Conservation (phyloP, 2,329 filamentous ascomycete genomes). For the Penicillium sclerotiorum region DNA sequence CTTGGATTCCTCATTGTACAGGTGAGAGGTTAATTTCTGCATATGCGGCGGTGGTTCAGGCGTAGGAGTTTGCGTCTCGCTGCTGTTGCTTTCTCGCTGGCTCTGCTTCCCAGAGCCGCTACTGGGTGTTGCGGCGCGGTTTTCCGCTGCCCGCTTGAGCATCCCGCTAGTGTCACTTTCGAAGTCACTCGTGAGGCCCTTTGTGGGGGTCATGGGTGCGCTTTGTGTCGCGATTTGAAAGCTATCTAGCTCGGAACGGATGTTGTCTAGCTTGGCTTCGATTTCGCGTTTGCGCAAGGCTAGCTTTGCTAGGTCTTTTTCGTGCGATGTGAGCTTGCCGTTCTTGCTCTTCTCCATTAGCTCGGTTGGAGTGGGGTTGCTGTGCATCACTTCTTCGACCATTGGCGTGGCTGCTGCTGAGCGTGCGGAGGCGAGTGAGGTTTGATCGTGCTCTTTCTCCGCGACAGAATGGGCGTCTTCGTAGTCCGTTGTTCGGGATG, state of each 20-base stretch:
- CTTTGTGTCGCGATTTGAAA: conserved; percentile 23
- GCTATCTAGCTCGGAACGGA: conserved; percentile 38
- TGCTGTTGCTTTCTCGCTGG: conserved; percentile 17
- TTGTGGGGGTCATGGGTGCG: conserved; percentile 6
- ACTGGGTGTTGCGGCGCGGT: conserved; percentile 18
- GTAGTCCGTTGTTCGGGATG: neutral
- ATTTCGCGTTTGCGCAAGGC: conserved; percentile 43
- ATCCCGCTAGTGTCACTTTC: conserved; percentile 22
- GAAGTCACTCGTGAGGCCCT: conserved; percentile 16
- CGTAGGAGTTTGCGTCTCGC: conserved; percentile 16
- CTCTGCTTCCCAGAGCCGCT: conserved; percentile 17
- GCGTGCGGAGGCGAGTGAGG: conserved; percentile 20
- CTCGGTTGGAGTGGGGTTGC: conserved; percentile 26
- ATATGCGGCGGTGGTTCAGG: conserved; percentile 24
- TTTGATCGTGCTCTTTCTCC: conserved; percentile 15
- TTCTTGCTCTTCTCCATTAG: conserved; percentile 31
- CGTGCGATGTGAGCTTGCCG: conserved; percentile 38
- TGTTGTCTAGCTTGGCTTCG: conserved; percentile 40
- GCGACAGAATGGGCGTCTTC: neutral
- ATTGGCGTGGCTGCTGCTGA: conserved; percentile 22
- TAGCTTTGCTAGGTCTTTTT: conserved; percentile 49
- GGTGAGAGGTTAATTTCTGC: conserved; percentile 33
- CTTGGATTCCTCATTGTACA: conserved; percentile 40
- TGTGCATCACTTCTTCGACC: conserved; percentile 21
- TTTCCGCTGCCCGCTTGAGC: conserved; percentile 22